phyloP scores from a whole-genome alignment of 2,329 filamentous ascomycete genomes.

The Neonectria neomacrospora region DNA sequence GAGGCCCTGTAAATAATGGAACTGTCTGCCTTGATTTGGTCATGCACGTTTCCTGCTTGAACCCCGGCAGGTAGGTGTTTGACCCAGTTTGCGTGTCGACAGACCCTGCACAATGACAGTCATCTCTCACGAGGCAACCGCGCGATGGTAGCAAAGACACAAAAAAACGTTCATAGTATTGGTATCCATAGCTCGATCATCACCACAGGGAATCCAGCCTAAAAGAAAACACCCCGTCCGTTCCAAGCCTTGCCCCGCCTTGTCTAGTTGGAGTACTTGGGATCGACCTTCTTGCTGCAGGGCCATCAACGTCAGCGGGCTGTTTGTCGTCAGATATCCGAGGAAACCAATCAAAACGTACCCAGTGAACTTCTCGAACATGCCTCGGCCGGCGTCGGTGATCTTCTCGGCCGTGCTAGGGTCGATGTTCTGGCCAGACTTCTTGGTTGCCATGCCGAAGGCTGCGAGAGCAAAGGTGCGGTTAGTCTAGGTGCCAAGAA shows the following conservation, averaged over 20 bases:
- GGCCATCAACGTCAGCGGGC: constrained; percentile 10
- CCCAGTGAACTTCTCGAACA: constrained; percentile 53
- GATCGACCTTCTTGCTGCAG: constrained; percentile 36
- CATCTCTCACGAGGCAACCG: background rate
- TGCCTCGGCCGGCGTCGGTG: constrained; percentile 49
- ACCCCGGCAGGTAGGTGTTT: background rate
- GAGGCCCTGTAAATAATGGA: background rate
- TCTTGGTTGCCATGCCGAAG: constrained; percentile 46
- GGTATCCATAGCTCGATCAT: constrained; percentile 21
- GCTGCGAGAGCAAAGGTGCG: constrained; percentile 33
- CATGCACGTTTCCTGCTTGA: background rate
- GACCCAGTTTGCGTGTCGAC: background rate
- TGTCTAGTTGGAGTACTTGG: constrained; percentile 51
- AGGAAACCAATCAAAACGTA: constrained; percentile 34
- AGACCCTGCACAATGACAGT: background rate
- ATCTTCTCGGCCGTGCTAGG: constrained; percentile 53
- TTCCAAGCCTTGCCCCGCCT: background rate
- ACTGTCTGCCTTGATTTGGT: background rate
- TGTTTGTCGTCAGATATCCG: background rate
- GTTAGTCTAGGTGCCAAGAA: background rate
- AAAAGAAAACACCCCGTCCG: background rate
- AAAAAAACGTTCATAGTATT: constrained; percentile 19
- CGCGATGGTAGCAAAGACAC: background rate
- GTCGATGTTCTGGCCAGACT: constrained; percentile 50
- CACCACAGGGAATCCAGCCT: constrained; percentile 1